Evolutionary conservation across 768 basidiomycete species (phyloP).

Genomic region (Tulasnella sp.): DNA sequence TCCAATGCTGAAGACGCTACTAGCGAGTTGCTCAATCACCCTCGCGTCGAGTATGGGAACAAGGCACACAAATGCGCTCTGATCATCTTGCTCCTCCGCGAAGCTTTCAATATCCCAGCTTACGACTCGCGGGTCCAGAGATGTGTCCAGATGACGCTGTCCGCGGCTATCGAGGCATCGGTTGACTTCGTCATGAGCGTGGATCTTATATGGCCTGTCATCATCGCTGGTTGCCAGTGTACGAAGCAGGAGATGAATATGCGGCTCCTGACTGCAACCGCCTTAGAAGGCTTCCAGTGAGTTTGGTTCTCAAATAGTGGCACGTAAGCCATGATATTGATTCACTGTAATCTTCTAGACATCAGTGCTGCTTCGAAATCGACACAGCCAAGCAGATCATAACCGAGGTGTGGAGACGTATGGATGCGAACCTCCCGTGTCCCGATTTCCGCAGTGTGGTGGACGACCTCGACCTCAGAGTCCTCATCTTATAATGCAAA

Average conservation of each 20-base stretch:
- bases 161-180: constrained; percentile 27
- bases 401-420: constrained; percentile 20
- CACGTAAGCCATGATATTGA: constrained; percentile 11
- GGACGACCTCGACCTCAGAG: constrained; percentile 20
- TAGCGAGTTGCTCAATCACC: constrained; percentile 22
- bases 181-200: constrained; percentile 24
- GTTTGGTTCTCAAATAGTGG: not conserved
- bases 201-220: constrained; percentile 29
- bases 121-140: constrained; percentile 27
- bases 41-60: constrained; percentile 29
- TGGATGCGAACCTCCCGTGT: constrained; percentile 18
- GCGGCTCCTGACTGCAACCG: constrained; percentile 19
- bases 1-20: not conserved
- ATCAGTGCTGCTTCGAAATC: constrained; percentile 30
- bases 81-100: constrained; percentile 28
- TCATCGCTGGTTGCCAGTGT: constrained; percentile 24
- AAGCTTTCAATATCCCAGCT: constrained; percentile 26
- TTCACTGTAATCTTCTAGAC: constrained; percentile 20
- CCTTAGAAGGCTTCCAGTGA: constrained; percentile 28
- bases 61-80: constrained; percentile 29
- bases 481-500: constrained; percentile 18
- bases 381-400: constrained; percentile 31
- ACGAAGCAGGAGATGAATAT: constrained; percentile 20
- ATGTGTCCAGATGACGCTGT: constrained; percentile 25
- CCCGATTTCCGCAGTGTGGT: constrained; percentile 20